Evolutionary conservation across 2,329 filamentous ascomycete genomes (phyloP), one percentile per base, ranked within the genome.

Genomic region (Aspergillus arachidicola): DNA sequence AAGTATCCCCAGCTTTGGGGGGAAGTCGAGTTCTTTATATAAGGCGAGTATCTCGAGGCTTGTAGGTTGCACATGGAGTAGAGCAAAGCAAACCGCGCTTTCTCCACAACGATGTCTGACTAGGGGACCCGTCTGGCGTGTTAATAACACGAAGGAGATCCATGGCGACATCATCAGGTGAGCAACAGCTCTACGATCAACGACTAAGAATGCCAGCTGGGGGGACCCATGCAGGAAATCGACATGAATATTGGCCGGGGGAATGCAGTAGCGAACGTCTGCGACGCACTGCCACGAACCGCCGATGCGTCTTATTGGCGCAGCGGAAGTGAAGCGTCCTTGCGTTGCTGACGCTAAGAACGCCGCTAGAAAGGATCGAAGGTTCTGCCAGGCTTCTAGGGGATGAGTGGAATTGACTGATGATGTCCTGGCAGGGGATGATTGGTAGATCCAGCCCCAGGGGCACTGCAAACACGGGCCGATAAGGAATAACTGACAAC

Each of bases 281-380:
- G 55, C 61, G 63, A 66, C 66, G 66, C 66, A 68, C 48, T 51
- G 48, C 48, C 48, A 51, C 48, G 14, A 51, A 32, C 48, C 16
- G 48, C 28, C 9, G n/a, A 6, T 26, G 16, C 16, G 26, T 32
- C 28, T 32, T 19, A 51, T 69, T 69, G 68, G 68, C 23, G 61
- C 32, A 28, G 30, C 38, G 21, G 53, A 54, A 66, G 59, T 66
- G 62, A 63, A 54, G 64, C 61, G 59, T 65, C 66, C 67, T 60
- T 62, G 66, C 63, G 63, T 58, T 58, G 68, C 64, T 65, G 61
- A 64, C 68, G 64, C 68, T 69, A 70, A 68, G 69, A 70, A 67
- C 63, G 57, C 57, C 48, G 56, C 66, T 63, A 53, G 68, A 70
- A 69, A 58, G 59, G 59, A 64, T 58, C 43, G 64, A 64, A 65